Evolutionary conservation across 345 rosid genomes (phyloP), one percentile per base, ranked within the genome.

Genomic region (Ricinus communis): DNA sequence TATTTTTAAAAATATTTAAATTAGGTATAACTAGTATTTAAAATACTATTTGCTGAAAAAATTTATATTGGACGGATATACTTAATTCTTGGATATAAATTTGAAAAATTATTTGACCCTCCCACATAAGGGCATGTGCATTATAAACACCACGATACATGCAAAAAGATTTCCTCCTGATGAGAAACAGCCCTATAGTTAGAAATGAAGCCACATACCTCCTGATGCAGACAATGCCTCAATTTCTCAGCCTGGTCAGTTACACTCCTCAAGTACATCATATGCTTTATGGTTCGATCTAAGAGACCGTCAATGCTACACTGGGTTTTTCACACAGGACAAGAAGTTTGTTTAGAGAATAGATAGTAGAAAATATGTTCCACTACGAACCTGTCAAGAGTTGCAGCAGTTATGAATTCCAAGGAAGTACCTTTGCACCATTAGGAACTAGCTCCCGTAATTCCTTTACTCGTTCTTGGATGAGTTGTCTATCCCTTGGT

Each of bases 261-360:
- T 41, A 85, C 79, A 30, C 80, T 80, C 71, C 80, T 83, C 46
- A 87, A 68, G 73, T 82, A 79, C 73, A 77, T 53, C 88, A 89
- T 87, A 74, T 89, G 91, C 67, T 83, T 85, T 50, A 84, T 54
- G 19, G 95, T 87, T 49, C 65, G 78, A 47, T 82, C 90, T 47
- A 89, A 81, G 63, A 89, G 90, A 51, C 81, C 82, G 63, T 89
- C 94, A 31, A 89, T 89, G 87, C 94, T 89, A 69, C 88, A 85
- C 94, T 87, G 90, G 10, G 81, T 69, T 67, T 74, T 25, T 47
- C 63, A 78, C 21, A 62, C 15, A 36, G 4, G 27, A 14, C 36
- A 27, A 2, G 13, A 36, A 62, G 25, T 33, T 41, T 62, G 19
- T 24, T 53, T 52, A 68, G 47, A 40, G 0, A 47, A 40, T n/a